Percentiles rank a stretch among this genome's conserved stretches.
phyloP scores from a whole-genome alignment of 129 eudicot species.

The Kitagawia praeruptora region DNA sequence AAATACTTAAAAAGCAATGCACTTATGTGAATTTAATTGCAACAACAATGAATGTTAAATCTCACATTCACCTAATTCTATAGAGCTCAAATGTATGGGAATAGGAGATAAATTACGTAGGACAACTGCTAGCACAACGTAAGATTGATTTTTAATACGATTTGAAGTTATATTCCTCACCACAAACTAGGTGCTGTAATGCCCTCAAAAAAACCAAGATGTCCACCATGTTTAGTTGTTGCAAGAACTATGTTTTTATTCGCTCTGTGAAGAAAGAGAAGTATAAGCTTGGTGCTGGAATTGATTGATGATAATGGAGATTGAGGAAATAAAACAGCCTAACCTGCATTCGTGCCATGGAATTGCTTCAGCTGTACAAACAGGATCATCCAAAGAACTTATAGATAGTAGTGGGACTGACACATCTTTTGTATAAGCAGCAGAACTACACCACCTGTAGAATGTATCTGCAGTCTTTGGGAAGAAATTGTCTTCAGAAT shows the following conservation, averaged over 20 bases:
- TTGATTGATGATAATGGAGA: background rate
- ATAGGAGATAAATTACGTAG: background rate
- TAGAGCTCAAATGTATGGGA: background rate
- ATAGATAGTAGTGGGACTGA: conserved; percentile 77
- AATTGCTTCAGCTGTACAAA: conserved; percentile 86
- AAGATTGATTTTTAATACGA: background rate
- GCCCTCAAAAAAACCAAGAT: conserved; percentile 87
- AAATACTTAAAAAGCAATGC: background rate
- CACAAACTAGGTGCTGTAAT: conserved; percentile 63
- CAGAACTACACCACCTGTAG: conserved; percentile 78
- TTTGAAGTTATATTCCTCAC: conserved; percentile 2
- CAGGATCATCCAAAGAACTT: conserved; percentile 92
- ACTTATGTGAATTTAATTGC: background rate
- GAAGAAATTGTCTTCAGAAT: conserved; percentile 14
- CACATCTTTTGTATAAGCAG: conserved; percentile 50
- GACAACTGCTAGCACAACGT: background rate
- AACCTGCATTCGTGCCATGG: conserved; percentile 98
- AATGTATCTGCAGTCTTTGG: conserved; percentile 81
- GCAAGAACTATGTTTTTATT: conserved; percentile 80
- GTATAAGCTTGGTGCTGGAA: background rate
- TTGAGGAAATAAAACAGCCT: background rate
- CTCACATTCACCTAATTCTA: background rate
- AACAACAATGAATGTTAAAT: background rate
- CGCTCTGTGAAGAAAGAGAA: conserved; percentile 30
- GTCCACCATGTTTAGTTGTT: conserved; percentile 84